Base-by-base conservation (phyloP, 2,329 filamentous ascomycete genomes). In the Diaporthe vexans region DNA sequence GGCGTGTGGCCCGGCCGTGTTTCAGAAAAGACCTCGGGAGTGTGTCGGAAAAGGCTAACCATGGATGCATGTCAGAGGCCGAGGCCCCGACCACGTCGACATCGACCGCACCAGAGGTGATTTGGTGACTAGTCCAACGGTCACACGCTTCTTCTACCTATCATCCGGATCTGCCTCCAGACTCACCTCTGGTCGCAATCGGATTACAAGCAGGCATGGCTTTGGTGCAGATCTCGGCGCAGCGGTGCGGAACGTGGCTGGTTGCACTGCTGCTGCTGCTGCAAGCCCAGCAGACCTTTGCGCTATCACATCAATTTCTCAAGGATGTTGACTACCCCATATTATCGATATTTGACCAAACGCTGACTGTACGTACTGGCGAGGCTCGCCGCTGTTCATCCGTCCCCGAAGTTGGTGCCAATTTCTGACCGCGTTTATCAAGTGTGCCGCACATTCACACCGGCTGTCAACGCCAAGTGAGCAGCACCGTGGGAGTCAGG, bases 201-300 rank as follows among this genome's bases (percentile, higher is more conserved):
- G 15, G 29, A 67, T 26, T 21, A 4, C 37, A 67, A 24, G 33
- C 33, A 54, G 48, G 37, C n/a, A 68, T 54, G 63, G 11, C 5
- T 4, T 37, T 48, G 63, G 21, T 13, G 3, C 63, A 54, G 33
- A 37, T 40, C n/a, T 52, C 63, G 4, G 40, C 48, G 26, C 33
- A 21, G 48, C 48, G 48, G 15, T 8, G 2, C 33, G 17, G 63
- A 33, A 68, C 4, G 21, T 68, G 29, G 63, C 33, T 68, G 8
- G 63, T 33, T 37, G 48, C 63, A 29, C 29, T 68, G 2, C 10
- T 68, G 46, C 10, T 68, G 46, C 33, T 67, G 46, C n/a, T 67
- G 29, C 33, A n/a, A 33, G 61, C 46, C 13, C 61, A 67, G 15
- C 33, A 3, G 4, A 35, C n/a, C 21, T 26, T 26, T 7, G 40